These are phyloP conservation scores for Schizophyllum amplum DNA, from an alignment of 1,284 basidiomycete genomes.

Conservation along the genomic window DNA sequence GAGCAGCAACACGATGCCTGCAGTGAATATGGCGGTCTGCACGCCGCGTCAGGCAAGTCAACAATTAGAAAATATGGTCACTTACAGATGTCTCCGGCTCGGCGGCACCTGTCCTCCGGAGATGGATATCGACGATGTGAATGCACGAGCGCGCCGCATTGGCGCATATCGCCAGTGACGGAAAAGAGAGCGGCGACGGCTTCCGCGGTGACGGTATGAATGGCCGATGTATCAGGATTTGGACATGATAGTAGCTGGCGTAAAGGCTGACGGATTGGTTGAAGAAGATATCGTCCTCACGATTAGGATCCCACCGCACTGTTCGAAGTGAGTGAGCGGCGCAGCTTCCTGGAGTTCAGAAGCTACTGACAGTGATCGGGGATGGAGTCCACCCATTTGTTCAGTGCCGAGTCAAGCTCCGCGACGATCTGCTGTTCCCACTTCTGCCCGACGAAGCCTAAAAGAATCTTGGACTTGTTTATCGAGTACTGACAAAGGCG, in stretches of 20 bases:
- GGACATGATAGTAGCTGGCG: conserved; percentile 40
- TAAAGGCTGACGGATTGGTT: conserved; percentile 48
- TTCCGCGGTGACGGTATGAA: conserved; percentile 41
- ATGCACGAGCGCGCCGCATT: conserved; percentile 23
- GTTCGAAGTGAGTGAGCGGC: neutral
- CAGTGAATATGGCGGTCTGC: conserved; percentile 42
- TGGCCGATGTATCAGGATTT: conserved; percentile 54
- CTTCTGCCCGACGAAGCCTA: conserved; percentile 27
- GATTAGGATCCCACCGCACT: conserved; percentile 46
- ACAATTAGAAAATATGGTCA: neutral
- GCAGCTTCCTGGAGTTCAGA: neutral
- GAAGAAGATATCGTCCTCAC: conserved; percentile 34
- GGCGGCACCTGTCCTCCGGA: conserved; percentile 4
- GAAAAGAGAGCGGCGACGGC: conserved; percentile 14
- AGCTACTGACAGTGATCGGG: conserved; percentile 35
- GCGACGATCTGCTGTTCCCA: conserved; percentile 37
- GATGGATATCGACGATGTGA: conserved; percentile 15
- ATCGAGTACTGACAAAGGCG: conserved; percentile 13
- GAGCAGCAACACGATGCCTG: conserved; percentile 61
- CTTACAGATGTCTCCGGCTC: neutral
- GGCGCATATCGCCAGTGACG: conserved; percentile 24
- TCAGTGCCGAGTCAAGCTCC: conserved; percentile 45
- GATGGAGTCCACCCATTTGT: conserved; percentile 47
- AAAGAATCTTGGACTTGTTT: conserved; percentile 27
- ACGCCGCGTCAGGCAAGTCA: neutral